phyloP scores from a whole-genome alignment of 306 rosid genomes.

The Gynostemma pentaphyllum region DNA sequence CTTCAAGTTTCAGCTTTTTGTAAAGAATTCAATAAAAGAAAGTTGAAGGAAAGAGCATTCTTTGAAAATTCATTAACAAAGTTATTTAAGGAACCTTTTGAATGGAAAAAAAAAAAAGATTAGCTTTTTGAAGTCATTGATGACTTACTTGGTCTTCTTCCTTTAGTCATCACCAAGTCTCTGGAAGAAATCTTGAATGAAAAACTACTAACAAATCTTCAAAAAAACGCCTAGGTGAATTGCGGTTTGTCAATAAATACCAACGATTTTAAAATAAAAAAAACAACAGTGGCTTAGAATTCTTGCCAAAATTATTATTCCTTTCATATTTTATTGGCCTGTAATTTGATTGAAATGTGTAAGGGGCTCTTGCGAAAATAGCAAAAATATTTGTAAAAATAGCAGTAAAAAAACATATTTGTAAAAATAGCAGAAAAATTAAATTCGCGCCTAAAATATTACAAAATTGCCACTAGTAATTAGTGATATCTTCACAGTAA shows the following conservation, averaged over 20 bases:
- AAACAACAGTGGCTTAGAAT: background rate
- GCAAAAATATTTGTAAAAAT: too few species aligned
- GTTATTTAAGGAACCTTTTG: too few species aligned
- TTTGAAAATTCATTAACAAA: too few species aligned
- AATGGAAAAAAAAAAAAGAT: background rate
- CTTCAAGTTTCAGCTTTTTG: background rate
- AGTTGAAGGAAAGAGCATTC: background rate
- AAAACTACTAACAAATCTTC: background rate
- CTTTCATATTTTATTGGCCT: background rate
- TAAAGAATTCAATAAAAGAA: background rate
- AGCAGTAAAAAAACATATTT: too few species aligned
- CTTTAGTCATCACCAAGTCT: conserved; percentile 8
- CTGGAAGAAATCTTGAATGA: background rate
- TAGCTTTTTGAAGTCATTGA: background rate
- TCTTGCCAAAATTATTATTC: background rate
- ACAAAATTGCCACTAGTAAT: too few species aligned
- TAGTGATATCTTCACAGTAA: too few species aligned
- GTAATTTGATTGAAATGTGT: background rate
- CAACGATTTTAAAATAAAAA: background rate
- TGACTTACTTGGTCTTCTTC: conserved; percentile 19
- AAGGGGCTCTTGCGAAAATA: too few species aligned
- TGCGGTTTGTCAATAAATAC: background rate
- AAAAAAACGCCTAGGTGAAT: background rate
- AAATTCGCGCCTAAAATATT: too few species aligned
- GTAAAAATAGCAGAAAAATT: too few species aligned